phyloP scores from a whole-genome alignment of 495 filamentous ascomycete genomes.

The Astrothelium subdiscretum region DNA sequence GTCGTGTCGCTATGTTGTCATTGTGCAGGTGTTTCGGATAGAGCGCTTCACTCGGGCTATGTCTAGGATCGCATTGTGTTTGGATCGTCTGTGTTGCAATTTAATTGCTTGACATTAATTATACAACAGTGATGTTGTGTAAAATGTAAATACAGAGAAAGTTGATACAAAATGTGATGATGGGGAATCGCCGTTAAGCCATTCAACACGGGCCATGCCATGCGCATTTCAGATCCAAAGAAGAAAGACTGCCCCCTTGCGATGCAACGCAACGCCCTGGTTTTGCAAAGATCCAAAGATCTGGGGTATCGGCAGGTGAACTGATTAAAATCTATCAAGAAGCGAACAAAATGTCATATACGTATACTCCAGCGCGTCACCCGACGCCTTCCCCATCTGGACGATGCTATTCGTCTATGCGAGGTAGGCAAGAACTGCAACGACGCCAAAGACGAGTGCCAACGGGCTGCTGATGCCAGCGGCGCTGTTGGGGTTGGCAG shows the following conservation, averaged over 20 bases:
- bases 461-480: slow-evolving; percentile 20
- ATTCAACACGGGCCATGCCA: background rate
- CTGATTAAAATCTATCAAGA: slow-evolving; percentile 3
- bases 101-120: background rate
- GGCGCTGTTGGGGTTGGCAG: slow-evolving; percentile 9
- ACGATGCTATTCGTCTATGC: background rate
- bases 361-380: background rate
- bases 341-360: background rate
- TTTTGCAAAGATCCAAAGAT: background rate
- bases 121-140: background rate
- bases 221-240: background rate
- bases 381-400: background rate
- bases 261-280: background rate
- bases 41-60: no score
- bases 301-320: background rate
- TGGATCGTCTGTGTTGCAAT: no score
- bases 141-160: background rate
- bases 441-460: slow-evolving; percentile 25
- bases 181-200: background rate
- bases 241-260: background rate
- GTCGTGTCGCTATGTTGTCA: background rate
- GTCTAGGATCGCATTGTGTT: no score
- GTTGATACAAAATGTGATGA: background rate
- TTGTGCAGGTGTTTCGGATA: background rate
- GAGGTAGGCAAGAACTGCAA: slow-evolving; percentile 28